Conservation (phyloP, 1,284 basidiomycete genomes). For the Cutaneotrichosporon arboriforme region DNA sequence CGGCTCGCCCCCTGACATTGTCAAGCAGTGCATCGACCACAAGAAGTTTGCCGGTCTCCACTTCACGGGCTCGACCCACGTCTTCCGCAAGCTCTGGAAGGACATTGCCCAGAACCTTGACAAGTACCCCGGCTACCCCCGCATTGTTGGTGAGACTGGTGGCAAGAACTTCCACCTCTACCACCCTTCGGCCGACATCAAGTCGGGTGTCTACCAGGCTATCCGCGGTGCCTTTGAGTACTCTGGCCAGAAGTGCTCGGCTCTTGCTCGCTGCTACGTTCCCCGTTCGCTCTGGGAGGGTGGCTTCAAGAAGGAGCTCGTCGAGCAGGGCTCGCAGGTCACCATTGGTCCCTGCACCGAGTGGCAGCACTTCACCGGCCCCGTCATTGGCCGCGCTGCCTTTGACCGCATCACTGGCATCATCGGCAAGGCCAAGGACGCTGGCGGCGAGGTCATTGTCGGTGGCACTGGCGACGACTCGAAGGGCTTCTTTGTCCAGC, state of each 20-base stretch:
- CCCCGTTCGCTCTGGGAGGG: conserved; percentile 77
- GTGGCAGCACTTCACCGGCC: conserved; percentile 85
- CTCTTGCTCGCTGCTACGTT: conserved; percentile 86
- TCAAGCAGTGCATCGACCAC: conserved; percentile 73
- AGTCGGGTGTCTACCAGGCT: conserved; percentile 81
- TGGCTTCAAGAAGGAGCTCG: conserved; percentile 77
- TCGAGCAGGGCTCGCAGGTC: conserved; percentile 72
- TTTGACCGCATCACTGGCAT: conserved; percentile 84
- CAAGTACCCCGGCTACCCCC: conserved; percentile 79
- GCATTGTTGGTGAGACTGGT: conserved; percentile 75
- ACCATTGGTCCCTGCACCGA: conserved; percentile 74
- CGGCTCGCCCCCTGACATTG: conserved; percentile 72
- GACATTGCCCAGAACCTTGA: conserved; percentile 85
- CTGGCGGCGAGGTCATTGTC: conserved; percentile 79
- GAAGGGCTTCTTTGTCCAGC: conserved; percentile 88
- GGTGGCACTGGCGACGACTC: conserved; percentile 83
- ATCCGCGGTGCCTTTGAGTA: conserved; percentile 94
- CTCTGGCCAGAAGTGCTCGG: conserved; percentile 95
- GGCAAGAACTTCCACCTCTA: conserved; percentile 98
- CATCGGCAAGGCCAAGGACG: conserved; percentile 80
- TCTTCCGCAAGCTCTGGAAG: conserved; percentile 96
- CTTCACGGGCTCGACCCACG: conserved; percentile 92
- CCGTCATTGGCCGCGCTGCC: conserved; percentile 79
- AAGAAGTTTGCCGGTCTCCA: conserved; percentile 81
- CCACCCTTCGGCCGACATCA: conserved; percentile 78